phyloP scores from a whole-genome alignment of 2,329 filamentous ascomycete species.

The Talaromyces amestolkiae region DNA sequence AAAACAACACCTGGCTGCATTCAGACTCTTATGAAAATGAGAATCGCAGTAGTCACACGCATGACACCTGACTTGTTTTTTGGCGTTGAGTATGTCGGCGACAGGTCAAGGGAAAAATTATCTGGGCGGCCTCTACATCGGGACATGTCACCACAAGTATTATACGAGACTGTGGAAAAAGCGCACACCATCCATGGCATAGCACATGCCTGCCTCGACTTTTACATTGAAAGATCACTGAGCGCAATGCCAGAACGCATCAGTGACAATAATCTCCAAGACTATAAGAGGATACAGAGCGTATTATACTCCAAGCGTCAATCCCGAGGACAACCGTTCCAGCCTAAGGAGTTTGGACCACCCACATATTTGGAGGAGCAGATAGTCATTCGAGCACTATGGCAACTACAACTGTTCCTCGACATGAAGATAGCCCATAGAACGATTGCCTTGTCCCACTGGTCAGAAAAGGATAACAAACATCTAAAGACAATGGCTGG shows the following conservation, averaged over 20 bases:
- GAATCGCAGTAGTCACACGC: background rate
- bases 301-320: background rate
- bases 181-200: conserved; percentile 2
- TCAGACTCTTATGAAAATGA: background rate
- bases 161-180: background rate
- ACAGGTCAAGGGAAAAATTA: too few species aligned
- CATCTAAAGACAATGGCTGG: background rate
- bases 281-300: background rate
- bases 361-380: conserved; percentile 11
- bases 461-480: background rate
- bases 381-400: conserved; percentile 6
- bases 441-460: background rate
- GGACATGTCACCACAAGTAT: background rate
- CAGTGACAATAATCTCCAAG: background rate
- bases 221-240: background rate
- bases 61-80: background rate
- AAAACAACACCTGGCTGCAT: background rate
- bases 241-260: background rate
- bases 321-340: conserved; percentile 6
- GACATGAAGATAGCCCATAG: background rate
- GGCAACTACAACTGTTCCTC: conserved; percentile 8
- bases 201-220: conserved; percentile 9
- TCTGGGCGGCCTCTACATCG: background rate
- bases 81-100: too few species aligned
- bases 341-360: conserved; percentile 8